phyloP scores from a whole-genome alignment of 2,329 filamentous ascomycete genomes.

The Triangularia setosa region DNA sequence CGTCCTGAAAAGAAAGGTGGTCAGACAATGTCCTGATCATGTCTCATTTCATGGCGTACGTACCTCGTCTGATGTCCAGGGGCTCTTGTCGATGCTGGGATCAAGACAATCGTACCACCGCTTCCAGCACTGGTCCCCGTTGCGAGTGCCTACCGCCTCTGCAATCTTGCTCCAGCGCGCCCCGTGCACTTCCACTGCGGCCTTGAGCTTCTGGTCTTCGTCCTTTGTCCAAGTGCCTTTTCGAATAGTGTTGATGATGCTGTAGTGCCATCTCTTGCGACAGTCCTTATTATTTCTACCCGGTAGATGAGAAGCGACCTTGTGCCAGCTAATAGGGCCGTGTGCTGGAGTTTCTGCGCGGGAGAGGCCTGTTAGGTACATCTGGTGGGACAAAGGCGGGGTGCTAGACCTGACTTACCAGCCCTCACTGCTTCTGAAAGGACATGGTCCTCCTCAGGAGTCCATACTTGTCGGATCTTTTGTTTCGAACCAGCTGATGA shows the following conservation, averaged over 20 bases:
- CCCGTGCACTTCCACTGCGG: constrained; percentile 25
- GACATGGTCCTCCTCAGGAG: constrained; percentile 22
- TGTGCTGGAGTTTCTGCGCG: constrained; percentile 19
- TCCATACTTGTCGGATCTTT: constrained; percentile 25
- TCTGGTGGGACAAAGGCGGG: background rate
- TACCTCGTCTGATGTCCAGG: constrained; percentile 27
- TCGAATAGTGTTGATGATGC: constrained; percentile 24
- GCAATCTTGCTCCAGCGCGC: constrained; percentile 28
- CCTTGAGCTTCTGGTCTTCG: constrained; percentile 25
- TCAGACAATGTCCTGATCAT: background rate
- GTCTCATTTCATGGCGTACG: constrained; percentile 1
- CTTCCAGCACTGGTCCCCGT: constrained; percentile 29
- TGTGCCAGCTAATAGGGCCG: constrained; percentile 26
- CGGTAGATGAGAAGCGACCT: constrained; percentile 23
- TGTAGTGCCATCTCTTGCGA: constrained; percentile 28
- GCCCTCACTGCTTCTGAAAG: constrained; percentile 21
- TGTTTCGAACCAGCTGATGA: background rate
- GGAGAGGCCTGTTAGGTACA: background rate
- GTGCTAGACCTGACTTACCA: constrained; percentile 10
- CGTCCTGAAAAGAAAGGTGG: constrained; percentile 19
- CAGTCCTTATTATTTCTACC: constrained; percentile 29
- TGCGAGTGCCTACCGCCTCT: constrained; percentile 24
- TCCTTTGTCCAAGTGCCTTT: constrained; percentile 28
- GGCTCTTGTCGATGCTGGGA: constrained; percentile 27
- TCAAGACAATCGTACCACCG: constrained; percentile 28